These are phyloP conservation scores for Hysterium pulicare DNA, from an alignment of 2,329 filamentous ascomycete genomes.

Conservation along the genomic window DNA sequence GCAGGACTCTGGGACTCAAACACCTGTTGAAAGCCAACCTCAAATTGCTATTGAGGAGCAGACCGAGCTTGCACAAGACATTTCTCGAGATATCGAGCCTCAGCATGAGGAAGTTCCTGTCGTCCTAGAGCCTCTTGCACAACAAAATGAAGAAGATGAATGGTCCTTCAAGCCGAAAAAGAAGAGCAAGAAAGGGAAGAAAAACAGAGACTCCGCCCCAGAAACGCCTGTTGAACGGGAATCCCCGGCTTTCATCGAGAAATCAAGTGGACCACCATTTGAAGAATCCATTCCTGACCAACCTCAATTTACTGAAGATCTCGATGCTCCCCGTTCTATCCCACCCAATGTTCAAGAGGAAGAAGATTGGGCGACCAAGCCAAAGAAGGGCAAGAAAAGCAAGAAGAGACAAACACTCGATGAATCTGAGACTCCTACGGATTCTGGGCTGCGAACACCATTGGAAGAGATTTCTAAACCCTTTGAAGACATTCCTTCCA, in stretches of 20 bases:
- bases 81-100: background rate
- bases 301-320: no score
- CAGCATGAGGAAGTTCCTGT: background rate
- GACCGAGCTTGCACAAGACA: background rate
- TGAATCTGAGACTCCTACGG: no score
- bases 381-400: background rate
- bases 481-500: no score
- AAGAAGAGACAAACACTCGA: background rate
- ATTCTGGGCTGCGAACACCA: no score
- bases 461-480: no score
- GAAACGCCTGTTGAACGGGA: no score
- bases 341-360: no score
- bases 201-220: background rate
- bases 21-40: conserved; percentile 1
- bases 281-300: no score
- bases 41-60: conserved; percentile 1
- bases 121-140: background rate
- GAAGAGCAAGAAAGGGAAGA: conserved; percentile 23
- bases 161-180: conserved; percentile 27
- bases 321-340: no score
- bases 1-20: conserved; percentile 8
- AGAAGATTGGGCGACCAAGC: no score
- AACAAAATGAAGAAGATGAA: conserved; percentile 9
- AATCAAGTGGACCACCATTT: no score
- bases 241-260: no score